A percentile compares a stretch with the other conserved stretches of the same genome.
Evolutionary conservation across 2,329 filamentous ascomycete species (phyloP).

Genomic region (Fusarium sp.): DNA sequence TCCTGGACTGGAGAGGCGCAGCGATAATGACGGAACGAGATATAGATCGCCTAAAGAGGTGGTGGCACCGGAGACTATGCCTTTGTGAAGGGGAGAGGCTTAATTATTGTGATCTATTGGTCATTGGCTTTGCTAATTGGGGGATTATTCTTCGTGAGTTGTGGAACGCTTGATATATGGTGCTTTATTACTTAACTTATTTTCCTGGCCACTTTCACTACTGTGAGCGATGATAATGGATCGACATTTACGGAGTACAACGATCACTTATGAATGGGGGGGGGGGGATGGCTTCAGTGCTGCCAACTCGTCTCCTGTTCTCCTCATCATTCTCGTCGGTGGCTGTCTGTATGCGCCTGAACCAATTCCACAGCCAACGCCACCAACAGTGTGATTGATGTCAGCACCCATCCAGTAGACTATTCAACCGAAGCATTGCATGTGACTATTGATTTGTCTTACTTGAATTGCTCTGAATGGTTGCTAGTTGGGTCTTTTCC

Average conservation of each 20-base stretch:
- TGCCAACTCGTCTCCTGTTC: background rate
- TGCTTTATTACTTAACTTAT: no score
- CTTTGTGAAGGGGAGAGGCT: slow-evolving; percentile 1
- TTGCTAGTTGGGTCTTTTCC: background rate
- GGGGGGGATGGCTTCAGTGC: no score
- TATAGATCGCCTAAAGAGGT: slow-evolving; percentile 41
- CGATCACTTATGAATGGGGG: no score
- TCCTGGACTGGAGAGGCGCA: slow-evolving; percentile 49
- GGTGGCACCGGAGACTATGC: slow-evolving; percentile 33
- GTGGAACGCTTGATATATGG: background rate
- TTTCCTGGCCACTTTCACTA: background rate
- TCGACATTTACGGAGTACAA: background rate
- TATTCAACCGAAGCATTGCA: background rate
- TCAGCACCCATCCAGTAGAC: background rate
- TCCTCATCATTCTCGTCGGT: background rate
- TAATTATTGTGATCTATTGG: background rate
- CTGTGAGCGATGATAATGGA: background rate
- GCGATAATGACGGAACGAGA: slow-evolving; percentile 42
- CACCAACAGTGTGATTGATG: background rate
- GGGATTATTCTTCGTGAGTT: background rate
- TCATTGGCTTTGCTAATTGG: background rate
- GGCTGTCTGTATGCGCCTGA: background rate
- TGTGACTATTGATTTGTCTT: background rate
- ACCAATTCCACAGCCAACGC: background rate
- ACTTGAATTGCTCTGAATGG: slow-evolving; percentile 1